Conservation (phyloP, 1,139 yeast genomes). For the Sugiyamaella novakii region DNA sequence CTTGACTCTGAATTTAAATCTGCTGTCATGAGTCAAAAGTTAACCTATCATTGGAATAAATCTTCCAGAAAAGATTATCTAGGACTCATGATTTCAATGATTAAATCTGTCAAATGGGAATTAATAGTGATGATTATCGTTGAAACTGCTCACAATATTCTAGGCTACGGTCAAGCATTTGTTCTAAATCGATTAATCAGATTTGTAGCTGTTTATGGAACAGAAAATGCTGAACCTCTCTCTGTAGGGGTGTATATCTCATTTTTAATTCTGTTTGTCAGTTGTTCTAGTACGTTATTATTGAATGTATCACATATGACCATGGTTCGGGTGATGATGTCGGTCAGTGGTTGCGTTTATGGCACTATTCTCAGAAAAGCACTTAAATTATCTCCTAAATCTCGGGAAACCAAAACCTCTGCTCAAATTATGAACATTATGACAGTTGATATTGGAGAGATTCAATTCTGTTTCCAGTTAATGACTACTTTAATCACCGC, state of each 20-base stretch:
- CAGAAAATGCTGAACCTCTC: slow-evolving; percentile 49
- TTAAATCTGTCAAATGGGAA: slow-evolving; percentile 58
- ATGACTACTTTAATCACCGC: slow-evolving; percentile 50
- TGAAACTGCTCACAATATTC: slow-evolving; percentile 67
- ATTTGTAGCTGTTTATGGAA: slow-evolving; percentile 71
- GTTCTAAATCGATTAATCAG: slow-evolving; percentile 68
- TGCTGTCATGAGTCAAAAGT: slow-evolving; percentile 47
- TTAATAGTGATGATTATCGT: slow-evolving; percentile 64
- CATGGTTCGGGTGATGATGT: slow-evolving; percentile 42
- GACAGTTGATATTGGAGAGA: slow-evolving; percentile 67
- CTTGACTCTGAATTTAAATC: slow-evolving; percentile 67
- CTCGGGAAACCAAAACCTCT: slow-evolving; percentile 71
- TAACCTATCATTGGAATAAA: slow-evolving; percentile 61
- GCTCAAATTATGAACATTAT: slow-evolving; percentile 88
- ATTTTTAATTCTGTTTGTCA: slow-evolving; percentile 71
- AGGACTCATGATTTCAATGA: slow-evolving; percentile 54
- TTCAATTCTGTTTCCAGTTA: slow-evolving; percentile 55
- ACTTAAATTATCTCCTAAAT: slow-evolving; percentile 73
- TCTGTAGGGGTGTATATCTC: slow-evolving; percentile 81
- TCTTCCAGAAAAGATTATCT: slow-evolving; percentile 28
- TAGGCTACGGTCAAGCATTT: slow-evolving; percentile 79
- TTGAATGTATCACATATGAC: slow-evolving; percentile 65
- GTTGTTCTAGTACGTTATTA: slow-evolving; percentile 73
- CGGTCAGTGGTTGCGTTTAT: slow-evolving; percentile 61
- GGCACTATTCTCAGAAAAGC: slow-evolving; percentile 78